phyloP scores from a whole-genome alignment of 2,329 filamentous ascomycete genomes.

The Zymoseptoria pseudotritici region DNA sequence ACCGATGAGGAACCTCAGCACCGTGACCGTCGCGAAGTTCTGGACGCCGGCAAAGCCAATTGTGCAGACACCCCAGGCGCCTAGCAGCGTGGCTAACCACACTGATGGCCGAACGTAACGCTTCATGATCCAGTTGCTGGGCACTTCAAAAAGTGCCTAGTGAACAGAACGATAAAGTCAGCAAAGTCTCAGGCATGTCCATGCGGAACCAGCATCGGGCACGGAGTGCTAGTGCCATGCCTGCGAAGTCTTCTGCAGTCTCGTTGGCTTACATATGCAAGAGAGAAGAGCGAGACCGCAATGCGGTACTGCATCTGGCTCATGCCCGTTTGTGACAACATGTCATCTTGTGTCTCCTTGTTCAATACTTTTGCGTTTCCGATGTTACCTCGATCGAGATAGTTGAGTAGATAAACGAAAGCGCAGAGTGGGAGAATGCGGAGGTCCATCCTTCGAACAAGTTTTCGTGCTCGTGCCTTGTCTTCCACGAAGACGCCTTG shows the following conservation, averaged over 20 bases:
- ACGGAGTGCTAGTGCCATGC: background rate
- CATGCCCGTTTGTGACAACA: slow-evolving; percentile 56
- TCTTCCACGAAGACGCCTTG: slow-evolving; percentile 15
- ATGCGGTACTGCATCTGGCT: slow-evolving; percentile 52
- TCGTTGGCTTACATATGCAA: slow-evolving; percentile 9
- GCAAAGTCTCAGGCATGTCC: too few species aligned
- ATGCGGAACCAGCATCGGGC: too few species aligned
- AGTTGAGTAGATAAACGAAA: slow-evolving; percentile 20
- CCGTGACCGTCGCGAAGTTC: slow-evolving; percentile 29
- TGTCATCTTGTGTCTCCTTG: slow-evolving; percentile 50
- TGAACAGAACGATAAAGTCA: slow-evolving; percentile 28
- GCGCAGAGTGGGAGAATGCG: slow-evolving; percentile 20
- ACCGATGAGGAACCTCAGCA: slow-evolving; percentile 31
- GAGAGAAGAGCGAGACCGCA: slow-evolving; percentile 29
- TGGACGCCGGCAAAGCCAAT: slow-evolving; percentile 32
- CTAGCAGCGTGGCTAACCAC: slow-evolving; percentile 34
- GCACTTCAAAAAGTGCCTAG: slow-evolving; percentile 28
- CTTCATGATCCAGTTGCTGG: slow-evolving; percentile 36
- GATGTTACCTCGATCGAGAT: slow-evolving; percentile 31
- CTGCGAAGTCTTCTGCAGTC: too few species aligned
- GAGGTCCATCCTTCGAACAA: slow-evolving; percentile 18
- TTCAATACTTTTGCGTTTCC: slow-evolving; percentile 55
- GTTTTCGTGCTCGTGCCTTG: slow-evolving; percentile 13
- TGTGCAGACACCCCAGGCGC: slow-evolving; percentile 34
- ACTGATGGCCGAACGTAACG: slow-evolving; percentile 31